These are phyloP conservation scores for Begonia loranthoides DNA, from an alignment of 306 rosid genomes.

Conservation along the genomic window DNA sequence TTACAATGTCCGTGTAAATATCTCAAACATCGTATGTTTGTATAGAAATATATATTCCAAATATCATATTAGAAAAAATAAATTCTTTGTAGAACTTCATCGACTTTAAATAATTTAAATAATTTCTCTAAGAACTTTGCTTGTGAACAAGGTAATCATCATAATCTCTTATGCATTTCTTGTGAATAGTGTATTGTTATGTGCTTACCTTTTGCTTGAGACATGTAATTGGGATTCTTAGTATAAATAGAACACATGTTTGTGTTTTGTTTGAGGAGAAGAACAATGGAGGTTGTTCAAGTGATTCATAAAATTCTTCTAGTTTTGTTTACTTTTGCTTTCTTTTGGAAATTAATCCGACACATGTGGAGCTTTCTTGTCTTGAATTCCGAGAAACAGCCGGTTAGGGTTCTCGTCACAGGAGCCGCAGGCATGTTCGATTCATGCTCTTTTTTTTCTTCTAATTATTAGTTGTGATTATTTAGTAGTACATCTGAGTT, in stretches of 20 bases:
- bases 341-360: slow-evolving; percentile 58
- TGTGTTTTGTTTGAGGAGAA: slow-evolving; percentile 11
- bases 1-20: too few species aligned
- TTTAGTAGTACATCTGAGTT: slow-evolving; percentile 4
- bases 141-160: too few species aligned
- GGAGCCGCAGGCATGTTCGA: not conserved
- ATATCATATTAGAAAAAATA: too few species aligned
- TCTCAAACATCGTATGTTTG: too few species aligned
- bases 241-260: slow-evolving; percentile 4
- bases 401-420: not conserved
- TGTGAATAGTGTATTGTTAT: slow-evolving; percentile 33
- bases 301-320: slow-evolving; percentile 31
- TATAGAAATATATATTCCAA: too few species aligned
- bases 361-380: slow-evolving; percentile 52
- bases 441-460: not conserved
- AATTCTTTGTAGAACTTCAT: too few species aligned
- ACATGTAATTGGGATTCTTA: slow-evolving; percentile 5
- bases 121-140: too few species aligned
- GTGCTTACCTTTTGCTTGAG: slow-evolving; percentile 12
- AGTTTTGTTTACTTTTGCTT: slow-evolving; percentile 26
- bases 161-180: slow-evolving; percentile 16
- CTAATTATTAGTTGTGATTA: too few species aligned
- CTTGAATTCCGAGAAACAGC: slow-evolving; percentile 7
- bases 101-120: too few species aligned
- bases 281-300: slow-evolving; percentile 17